phyloP scores from a whole-genome alignment of 805 yeast genomes.

The Saccharomyces kudriavzevii region DNA sequence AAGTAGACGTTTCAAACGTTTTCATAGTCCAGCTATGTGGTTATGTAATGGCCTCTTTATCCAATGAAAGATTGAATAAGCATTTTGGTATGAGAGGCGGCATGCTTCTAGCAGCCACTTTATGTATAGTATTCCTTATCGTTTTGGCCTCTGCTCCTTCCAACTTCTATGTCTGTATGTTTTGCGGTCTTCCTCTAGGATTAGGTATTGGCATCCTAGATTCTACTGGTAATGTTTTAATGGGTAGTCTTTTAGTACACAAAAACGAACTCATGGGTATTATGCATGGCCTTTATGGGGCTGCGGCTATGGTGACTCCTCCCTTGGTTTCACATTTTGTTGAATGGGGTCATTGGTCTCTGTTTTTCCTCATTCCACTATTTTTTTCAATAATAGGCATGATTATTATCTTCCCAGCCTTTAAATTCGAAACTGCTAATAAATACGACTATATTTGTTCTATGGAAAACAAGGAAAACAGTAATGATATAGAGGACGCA shows the following conservation, averaged over 20 bases:
- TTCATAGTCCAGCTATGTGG: conserved; percentile 27
- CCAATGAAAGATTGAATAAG: conserved; percentile 24
- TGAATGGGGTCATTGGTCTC: conserved; percentile 24
- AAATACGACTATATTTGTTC: conserved; percentile 29
- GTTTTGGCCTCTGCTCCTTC: conserved; percentile 20
- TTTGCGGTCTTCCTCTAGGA: conserved; percentile 29
- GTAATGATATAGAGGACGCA: conserved; percentile 5
- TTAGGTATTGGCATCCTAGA: conserved; percentile 30
- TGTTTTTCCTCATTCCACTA: conserved; percentile 29
- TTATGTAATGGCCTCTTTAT: conserved; percentile 25
- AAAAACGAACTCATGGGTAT: conserved; percentile 52
- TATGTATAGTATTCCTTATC: conserved; percentile 15
- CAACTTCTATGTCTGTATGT: conserved; percentile 15
- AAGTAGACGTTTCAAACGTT: conserved; percentile 23
- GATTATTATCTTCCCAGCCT: conserved; percentile 34
- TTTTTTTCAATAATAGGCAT: conserved; percentile 31
- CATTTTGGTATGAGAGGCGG: conserved; percentile 26
- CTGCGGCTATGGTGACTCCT: conserved; percentile 66
- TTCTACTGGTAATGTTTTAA: conserved; percentile 27
- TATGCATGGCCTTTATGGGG: conserved; percentile 63
- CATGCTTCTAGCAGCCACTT: conserved; percentile 14
- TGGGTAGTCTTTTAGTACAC: conserved; percentile 33
- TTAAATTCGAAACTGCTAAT: conserved; percentile 36
- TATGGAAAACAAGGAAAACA: conserved; percentile 9
- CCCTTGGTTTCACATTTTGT: conserved; percentile 44